Evolutionary conservation across 108 stramenopile species (phyloP).

Genomic region (Stephanodiscus minutulus): DNA sequence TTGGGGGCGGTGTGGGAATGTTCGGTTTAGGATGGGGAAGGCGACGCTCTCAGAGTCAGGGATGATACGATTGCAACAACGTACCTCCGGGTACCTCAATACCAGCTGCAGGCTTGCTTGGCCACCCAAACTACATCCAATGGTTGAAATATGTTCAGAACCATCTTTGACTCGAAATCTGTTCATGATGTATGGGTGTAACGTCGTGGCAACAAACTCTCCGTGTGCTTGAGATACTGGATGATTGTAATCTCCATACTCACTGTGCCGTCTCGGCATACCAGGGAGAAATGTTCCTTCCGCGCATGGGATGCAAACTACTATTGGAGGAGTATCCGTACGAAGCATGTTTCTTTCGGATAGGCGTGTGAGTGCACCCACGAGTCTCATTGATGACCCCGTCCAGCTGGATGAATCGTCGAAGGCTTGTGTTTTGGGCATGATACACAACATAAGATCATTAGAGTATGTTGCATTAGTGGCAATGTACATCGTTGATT

Average conservation of each 20-base stretch:
- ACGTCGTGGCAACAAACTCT: conserved; percentile 60
- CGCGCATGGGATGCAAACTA: conserved; percentile 46
- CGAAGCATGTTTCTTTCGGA: conserved; percentile 41
- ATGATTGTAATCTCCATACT: conserved; percentile 63
- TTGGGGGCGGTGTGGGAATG: no score
- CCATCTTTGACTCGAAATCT: conserved; percentile 55
- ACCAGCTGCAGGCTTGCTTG: conserved; percentile 67
- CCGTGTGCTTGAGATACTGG: conserved; percentile 67
- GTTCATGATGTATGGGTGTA: conserved; percentile 62
- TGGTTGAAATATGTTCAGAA: conserved; percentile 44
- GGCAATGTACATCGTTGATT: background rate
- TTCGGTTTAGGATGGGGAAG: no score
- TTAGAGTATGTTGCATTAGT: background rate
- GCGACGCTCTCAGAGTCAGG: no score
- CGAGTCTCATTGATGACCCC: conserved; percentile 67
- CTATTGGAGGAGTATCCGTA: conserved; percentile 46
- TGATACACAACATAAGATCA: background rate
- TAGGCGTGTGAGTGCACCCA: conserved; percentile 70
- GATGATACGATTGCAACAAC: no score
- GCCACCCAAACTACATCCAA: conserved; percentile 72
- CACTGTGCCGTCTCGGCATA: conserved; percentile 47
- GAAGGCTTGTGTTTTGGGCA: conserved; percentile 26
- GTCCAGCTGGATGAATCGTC: conserved; percentile 70
- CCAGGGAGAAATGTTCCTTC: conserved; percentile 45
- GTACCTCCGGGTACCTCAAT: conserved; percentile 69